These are phyloP conservation scores for Bacidia gigantensis DNA, from an alignment of 495 filamentous ascomycete genomes.

Conservation along the genomic window DNA sequence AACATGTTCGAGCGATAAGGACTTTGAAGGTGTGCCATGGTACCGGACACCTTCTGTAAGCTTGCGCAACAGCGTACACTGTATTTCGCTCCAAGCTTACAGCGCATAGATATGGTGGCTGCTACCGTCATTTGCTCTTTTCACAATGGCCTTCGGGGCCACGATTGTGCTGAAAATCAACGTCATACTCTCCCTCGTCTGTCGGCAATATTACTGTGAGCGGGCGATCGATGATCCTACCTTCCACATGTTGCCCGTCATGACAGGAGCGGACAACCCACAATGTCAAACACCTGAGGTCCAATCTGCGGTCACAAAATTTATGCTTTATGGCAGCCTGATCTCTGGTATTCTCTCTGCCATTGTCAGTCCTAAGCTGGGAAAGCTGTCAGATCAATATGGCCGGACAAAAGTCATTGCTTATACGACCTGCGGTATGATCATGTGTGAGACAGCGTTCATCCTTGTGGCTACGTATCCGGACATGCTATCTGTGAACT, in stretches of 20 bases:
- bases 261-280: constrained; percentile 51
- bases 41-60: constrained; percentile 60
- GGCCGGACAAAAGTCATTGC: constrained; percentile 63
- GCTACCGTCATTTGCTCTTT: constrained; percentile 58
- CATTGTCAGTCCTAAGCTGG: constrained; percentile 66
- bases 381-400: constrained; percentile 75
- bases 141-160: constrained; percentile 73
- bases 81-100: neutral
- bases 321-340: constrained; percentile 59
- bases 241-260: constrained; percentile 47
- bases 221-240: constrained; percentile 38
- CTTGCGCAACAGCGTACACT: neutral
- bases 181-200: constrained; percentile 67
- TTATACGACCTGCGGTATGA: constrained; percentile 49
- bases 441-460: constrained; percentile 58
- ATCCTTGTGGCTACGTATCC: constrained; percentile 63
- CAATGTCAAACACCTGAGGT: constrained; percentile 61
- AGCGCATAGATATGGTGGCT: constrained; percentile 68
- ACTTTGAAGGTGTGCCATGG: constrained; percentile 54
- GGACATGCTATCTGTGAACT: constrained; percentile 52
- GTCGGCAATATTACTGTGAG: constrained; percentile 62
- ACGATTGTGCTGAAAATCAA: constrained; percentile 67
- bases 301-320: constrained; percentile 59
- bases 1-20: constrained; percentile 34
- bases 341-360: constrained; percentile 58